Percentiles rank a stretch among this genome's conserved stretches.
Evolutionary conservation across 2,329 filamentous ascomycete genomes (phyloP).

Genomic region (Sphaerulina vaccinii): DNA sequence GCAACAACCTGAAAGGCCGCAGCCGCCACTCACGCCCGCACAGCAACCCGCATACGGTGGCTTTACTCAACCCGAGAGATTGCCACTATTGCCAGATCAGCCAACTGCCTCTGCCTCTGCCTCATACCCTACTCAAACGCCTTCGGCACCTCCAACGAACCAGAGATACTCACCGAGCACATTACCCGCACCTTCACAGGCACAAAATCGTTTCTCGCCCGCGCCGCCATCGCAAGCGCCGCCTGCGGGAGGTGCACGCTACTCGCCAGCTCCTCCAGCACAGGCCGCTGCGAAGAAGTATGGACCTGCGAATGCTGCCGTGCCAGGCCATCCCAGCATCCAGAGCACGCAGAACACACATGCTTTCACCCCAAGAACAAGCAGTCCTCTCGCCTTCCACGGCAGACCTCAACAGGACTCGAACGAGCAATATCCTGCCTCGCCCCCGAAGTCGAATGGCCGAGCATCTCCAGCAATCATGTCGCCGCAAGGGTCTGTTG

Average conservation of each 20-base stretch:
- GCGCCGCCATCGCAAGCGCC: slow-evolving; percentile 40
- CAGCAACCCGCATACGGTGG: slow-evolving; percentile 30
- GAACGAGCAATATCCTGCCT: slow-evolving; percentile 30
- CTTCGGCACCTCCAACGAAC: slow-evolving; percentile 20
- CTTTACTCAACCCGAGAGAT: slow-evolving; percentile 43
- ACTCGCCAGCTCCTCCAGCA: slow-evolving; percentile 58
- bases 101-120: slow-evolving; percentile 31
- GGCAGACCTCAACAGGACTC: slow-evolving; percentile 36
- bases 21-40: slow-evolving; percentile 26
- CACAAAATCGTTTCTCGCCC: slow-evolving; percentile 27
- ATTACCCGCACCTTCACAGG: slow-evolving; percentile 23
- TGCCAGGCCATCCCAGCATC: slow-evolving; percentile 26
- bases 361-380: slow-evolving; percentile 62
- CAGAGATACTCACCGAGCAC: slow-evolving; percentile 30
- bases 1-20: slow-evolving; percentile 21
- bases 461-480: slow-evolving; percentile 20
- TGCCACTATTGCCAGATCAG: slow-evolving; percentile 41
- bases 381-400: slow-evolving; percentile 61
- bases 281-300: slow-evolving; percentile 40
- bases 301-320: slow-evolving; percentile 37
- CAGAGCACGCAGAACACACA: slow-evolving; percentile 40
- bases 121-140: too few species aligned
- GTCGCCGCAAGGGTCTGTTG: slow-evolving; percentile 25
- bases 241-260: slow-evolving; percentile 45
- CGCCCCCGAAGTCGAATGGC: slow-evolving; percentile 40